Evolutionary conservation across 2,329 filamentous ascomycete genomes (phyloP).

Genomic region (Claviceps spartinae): DNA sequence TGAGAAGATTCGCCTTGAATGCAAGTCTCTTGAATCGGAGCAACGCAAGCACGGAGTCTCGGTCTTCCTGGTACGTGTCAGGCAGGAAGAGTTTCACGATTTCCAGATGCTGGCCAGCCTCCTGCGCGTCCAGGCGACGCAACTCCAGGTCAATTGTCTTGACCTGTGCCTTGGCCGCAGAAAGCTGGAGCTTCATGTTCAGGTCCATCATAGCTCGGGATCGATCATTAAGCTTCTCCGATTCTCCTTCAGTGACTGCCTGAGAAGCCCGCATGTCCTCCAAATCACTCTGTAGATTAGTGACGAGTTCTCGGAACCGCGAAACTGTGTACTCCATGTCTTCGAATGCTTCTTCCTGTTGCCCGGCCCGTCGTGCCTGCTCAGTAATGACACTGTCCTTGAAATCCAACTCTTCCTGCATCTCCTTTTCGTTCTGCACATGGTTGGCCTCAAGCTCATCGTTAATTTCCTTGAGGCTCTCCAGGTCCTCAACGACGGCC

Average conservation of each 20-base stretch:
- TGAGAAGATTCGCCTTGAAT: conserved; percentile 75
- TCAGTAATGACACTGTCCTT: conserved; percentile 77
- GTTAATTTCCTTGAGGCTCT: conserved; percentile 80
- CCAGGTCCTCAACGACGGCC: conserved; percentile 71
- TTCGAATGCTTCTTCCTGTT: conserved; percentile 68
- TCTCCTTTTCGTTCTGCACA: conserved; percentile 81
- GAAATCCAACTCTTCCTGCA: conserved; percentile 86
- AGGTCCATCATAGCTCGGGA: conserved; percentile 94
- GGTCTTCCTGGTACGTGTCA: conserved; percentile 66
- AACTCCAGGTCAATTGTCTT: conserved; percentile 91
- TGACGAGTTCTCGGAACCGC: conserved; percentile 79
- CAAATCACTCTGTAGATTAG: conserved; percentile 70
- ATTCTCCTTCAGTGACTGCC: conserved; percentile 83
- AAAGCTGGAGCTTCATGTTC: conserved; percentile 84
- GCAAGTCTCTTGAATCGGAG: conserved; percentile 76
- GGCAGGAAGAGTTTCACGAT: conserved; percentile 85
- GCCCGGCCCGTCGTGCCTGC: conserved; percentile 54
- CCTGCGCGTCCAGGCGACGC: conserved; percentile 72
- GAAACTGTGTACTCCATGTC: conserved; percentile 85
- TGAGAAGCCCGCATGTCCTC: conserved; percentile 88
- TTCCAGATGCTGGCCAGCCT: conserved; percentile 74
- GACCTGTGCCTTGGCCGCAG: conserved; percentile 79
- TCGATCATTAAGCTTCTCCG: conserved; percentile 75
- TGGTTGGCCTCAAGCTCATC: conserved; percentile 93
- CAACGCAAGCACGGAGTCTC: conserved; percentile 76